phyloP scores from a whole-genome alignment of 768 basidiomycete species.

The Suillus tomentosus region DNA sequence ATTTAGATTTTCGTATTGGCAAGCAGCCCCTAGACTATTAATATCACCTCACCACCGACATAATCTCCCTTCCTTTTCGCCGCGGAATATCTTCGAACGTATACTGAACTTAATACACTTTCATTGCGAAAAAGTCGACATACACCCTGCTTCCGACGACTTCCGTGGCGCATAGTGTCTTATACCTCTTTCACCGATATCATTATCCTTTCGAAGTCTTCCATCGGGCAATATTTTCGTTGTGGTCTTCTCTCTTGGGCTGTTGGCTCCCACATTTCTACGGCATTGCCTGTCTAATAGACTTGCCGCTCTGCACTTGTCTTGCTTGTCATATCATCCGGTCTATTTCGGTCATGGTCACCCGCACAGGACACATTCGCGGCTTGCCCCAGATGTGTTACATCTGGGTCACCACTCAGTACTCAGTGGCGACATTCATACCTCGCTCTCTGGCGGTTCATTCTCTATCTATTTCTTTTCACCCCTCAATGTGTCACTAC shows the following conservation, averaged over 20 bases:
- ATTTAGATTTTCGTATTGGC: constrained; percentile 42
- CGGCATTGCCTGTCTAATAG: constrained; percentile 29
- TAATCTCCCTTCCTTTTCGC: constrained; percentile 25
- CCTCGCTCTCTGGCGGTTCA: constrained; percentile 40
- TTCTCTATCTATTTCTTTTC: constrained; percentile 27
- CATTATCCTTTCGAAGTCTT: constrained; percentile 46
- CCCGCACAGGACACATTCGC: constrained; percentile 40
- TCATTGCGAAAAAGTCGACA: constrained; percentile 12
- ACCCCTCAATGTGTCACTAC: constrained; percentile 46
- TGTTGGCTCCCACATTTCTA: constrained; percentile 32
- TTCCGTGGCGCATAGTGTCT: constrained; percentile 26
- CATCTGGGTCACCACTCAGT: constrained; percentile 35
- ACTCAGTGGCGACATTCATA: constrained; percentile 50
- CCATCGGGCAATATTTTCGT: constrained; percentile 28
- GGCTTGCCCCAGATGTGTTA: constrained; percentile 22
- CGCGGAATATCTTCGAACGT: constrained; percentile 31
- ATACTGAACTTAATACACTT: constrained; percentile 23
- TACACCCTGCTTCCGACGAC: constrained; percentile 13
- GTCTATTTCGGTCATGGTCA: constrained; percentile 38
- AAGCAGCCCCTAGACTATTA: constrained; percentile 39
- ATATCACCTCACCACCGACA: constrained; percentile 36
- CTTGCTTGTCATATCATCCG: constrained; percentile 23
- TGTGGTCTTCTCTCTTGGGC: constrained; percentile 34
- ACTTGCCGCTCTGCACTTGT: constrained; percentile 30
- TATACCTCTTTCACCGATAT: constrained; percentile 37